A percentile compares a stretch with the other conserved stretches of the same genome.
phyloP scores from a whole-genome alignment of 2,329 filamentous ascomycete species.

The Paraphoma chrysanthemicola region DNA sequence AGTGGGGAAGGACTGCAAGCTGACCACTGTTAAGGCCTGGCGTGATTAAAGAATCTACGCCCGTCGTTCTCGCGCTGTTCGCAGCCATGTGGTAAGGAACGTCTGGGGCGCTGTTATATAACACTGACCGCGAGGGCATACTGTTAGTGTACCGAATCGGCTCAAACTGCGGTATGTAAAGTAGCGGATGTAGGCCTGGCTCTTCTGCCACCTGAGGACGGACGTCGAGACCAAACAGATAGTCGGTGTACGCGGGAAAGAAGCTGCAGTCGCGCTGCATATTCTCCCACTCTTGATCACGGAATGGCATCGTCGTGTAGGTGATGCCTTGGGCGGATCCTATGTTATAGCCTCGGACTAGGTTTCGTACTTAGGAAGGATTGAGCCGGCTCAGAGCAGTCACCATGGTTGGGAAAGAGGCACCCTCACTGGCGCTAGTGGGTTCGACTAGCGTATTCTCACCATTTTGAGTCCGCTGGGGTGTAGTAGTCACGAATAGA shows the following conservation, averaged over 20 bases:
- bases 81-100: not conserved
- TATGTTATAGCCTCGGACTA: not conserved
- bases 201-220: constrained; percentile 15
- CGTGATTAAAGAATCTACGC: not conserved
- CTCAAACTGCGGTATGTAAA: constrained; percentile 4
- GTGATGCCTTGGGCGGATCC: not conserved
- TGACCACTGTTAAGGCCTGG: not conserved
- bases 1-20: not conserved
- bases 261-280: constrained; percentile 20
- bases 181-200: constrained; percentile 23
- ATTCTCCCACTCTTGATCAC: constrained; percentile 24
- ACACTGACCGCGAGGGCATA: constrained; percentile 8
- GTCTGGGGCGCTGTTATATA: not conserved
- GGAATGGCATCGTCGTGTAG: constrained; percentile 17
- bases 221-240: constrained; percentile 21
- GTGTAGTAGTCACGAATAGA: too few relatives aligned
- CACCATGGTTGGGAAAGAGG: too few relatives aligned
- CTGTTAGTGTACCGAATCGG: constrained; percentile 12
- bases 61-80: not conserved
- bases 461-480: too few relatives aligned
- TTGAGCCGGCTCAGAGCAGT: too few relatives aligned
- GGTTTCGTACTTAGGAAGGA: not conserved
- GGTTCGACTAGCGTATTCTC: too few relatives aligned
- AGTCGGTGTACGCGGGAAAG: constrained; percentile 34
- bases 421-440: too few relatives aligned